Evolutionary conservation across 2,329 filamentous ascomycete genomes (phyloP), one percentile per base, ranked within the genome.

Genomic region (Penicillium sp.): DNA sequence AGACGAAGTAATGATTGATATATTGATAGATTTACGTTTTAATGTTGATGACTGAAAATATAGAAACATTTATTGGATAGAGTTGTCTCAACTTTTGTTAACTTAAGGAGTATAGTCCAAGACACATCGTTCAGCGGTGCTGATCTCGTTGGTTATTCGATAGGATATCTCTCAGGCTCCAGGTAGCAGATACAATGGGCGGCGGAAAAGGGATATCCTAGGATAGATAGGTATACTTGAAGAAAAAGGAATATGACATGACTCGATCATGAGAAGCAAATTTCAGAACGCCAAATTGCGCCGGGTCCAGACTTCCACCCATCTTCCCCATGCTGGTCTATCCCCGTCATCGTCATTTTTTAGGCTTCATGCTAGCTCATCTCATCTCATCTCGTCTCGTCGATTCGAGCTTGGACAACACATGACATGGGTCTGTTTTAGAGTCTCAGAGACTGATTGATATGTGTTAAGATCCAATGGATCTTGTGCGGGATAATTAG

Each of bases 1-100:
- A 97, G 60, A 50, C 60, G 13, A 65, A 69, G 61, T 67, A 65
- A 50, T 59, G 11, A 30, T 7, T 35, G 51, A 50, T 58, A 17
- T 58, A 17, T 15, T 48, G 21, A 58, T 44, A 59, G 63, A 60
- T 30, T 64, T 57, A 61, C 51, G 57, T 55, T 53, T 57, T 67
- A 56, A 68, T 62, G 62, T 66, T 68, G 60, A 68, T 66, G 65
- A 67, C 58, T 38, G 51, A 46, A 45, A 58, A 54, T 59, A 61
- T 47, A 64, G 26, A 23, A 21, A n/a, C n/a, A 19, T 47, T 19
- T 23, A 23, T n/a, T n/a, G 35, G 15, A 41, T 41, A 41, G 2
- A 17, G 9, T 15, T 41, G 35, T 15, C 35, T 38, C 35, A 15
- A 41, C 5, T 41, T 11, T 2, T 41, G 9, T 41, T 41, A 13